Percentiles rank a stretch among this genome's conserved stretches.
Conservation (phyloP, 1,284 basidiomycete genomes). For the Mycena sp. region DNA sequence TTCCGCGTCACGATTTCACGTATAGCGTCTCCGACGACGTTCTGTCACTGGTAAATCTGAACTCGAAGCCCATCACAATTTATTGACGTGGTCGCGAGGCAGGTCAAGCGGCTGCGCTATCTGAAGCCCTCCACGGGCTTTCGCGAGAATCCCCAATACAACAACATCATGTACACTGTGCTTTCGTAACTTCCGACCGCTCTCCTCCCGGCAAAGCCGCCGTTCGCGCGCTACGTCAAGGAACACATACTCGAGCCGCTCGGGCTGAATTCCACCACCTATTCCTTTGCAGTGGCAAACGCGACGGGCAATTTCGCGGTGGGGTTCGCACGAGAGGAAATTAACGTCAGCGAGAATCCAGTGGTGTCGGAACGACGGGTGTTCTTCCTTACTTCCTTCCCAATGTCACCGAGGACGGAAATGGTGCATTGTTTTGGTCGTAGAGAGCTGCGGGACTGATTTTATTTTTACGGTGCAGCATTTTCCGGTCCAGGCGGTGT, state of each 20-base stretch:
- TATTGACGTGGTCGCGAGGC: background rate
- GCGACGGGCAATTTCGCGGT: slow-evolving; percentile 27
- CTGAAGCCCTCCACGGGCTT: too few species aligned
- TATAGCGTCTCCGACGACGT: slow-evolving; percentile 11
- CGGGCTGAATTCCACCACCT: slow-evolving; percentile 31
- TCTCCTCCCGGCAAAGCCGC: slow-evolving; percentile 18
- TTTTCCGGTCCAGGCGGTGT: slow-evolving; percentile 32
- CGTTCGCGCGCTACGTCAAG: slow-evolving; percentile 32
- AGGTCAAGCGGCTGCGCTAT: background rate
- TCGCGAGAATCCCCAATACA: slow-evolving; percentile 20
- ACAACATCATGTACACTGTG: slow-evolving; percentile 28
- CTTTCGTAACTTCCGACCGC: slow-evolving; percentile 30
- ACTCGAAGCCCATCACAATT: background rate
- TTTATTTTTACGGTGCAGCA: background rate
- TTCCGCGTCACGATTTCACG: slow-evolving; percentile 32
- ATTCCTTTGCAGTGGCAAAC: slow-evolving; percentile 21
- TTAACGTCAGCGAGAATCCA: slow-evolving; percentile 23
- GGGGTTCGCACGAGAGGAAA: slow-evolving; percentile 17
- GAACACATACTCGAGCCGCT: slow-evolving; percentile 32
- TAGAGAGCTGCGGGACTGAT: background rate
- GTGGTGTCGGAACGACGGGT: background rate
- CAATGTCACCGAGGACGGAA: slow-evolving; percentile 26
- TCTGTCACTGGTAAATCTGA: too few species aligned
- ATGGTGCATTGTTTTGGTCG: slow-evolving; percentile 19
- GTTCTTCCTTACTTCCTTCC: slow-evolving; percentile 12